A percentile compares a stretch with the other conserved stretches of the same genome.
phyloP scores from a whole-genome alignment of 495 filamentous ascomycete species.

The Penicillium simplicissimum region DNA sequence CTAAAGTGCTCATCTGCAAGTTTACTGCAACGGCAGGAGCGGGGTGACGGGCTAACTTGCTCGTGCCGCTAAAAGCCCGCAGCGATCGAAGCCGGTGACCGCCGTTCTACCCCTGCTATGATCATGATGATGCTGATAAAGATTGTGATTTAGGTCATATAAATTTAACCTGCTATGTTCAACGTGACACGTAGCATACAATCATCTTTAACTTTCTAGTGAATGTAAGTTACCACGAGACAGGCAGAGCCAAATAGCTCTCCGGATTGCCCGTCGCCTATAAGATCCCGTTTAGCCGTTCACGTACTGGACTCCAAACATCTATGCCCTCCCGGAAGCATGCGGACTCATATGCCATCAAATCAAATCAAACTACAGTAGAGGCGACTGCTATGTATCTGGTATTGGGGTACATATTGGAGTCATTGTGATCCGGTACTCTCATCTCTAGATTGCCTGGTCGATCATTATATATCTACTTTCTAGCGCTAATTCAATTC shows the following conservation, averaged over 20 bases:
- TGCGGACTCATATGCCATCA: not conserved
- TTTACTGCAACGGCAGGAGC: not conserved
- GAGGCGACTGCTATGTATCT: not conserved
- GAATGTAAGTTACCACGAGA: slow-evolving; percentile 2
- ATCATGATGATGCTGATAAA: not conserved
- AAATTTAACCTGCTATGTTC: not conserved
- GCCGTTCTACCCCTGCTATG: slow-evolving; percentile 4
- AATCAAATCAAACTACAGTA: not conserved
- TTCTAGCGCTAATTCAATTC: not conserved
- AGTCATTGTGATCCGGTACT: not conserved
- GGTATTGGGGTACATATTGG: not conserved
- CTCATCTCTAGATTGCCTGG: not conserved
- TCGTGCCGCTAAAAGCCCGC: slow-evolving; percentile 2
- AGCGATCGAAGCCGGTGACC: slow-evolving; percentile 14
- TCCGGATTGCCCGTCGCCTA: not conserved
- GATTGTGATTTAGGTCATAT: not conserved
- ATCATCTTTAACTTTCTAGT: not conserved
- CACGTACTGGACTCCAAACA: not conserved
- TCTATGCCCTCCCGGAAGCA: not conserved
- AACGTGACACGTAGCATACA: not conserved
- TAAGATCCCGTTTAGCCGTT: slow-evolving; percentile 1
- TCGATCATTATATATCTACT: not conserved
- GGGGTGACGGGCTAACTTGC: not conserved
- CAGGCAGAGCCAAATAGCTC: not conserved
- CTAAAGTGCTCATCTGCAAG: not conserved